Conservation (phyloP, 345 rosid species). For the Camelina sativa region DNA sequence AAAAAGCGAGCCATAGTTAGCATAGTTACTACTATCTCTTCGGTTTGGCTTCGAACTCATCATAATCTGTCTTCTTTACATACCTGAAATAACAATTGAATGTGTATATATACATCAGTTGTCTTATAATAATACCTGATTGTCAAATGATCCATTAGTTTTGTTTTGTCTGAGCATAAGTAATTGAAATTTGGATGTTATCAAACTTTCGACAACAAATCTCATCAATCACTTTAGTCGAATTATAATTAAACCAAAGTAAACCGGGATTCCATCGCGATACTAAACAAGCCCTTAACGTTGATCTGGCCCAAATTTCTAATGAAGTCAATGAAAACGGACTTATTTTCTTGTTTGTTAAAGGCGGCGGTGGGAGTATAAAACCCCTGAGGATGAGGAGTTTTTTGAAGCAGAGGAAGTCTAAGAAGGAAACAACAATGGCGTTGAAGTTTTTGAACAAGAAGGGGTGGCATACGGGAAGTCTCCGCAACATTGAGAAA, state of each 20-base stretch:
- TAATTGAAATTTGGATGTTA: background rate
- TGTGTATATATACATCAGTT: conserved; percentile 16
- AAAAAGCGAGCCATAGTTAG: background rate
- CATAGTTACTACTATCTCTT: conserved; percentile 7
- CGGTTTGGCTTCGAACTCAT: conserved; percentile 18
- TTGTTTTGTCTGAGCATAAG: background rate
- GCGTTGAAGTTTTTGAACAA: conserved; percentile 94
- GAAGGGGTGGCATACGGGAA: conserved; percentile 99
- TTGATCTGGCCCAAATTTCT: background rate
- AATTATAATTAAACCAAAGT: background rate
- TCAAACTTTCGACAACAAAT: background rate
- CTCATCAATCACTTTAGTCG: background rate
- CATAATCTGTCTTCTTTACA: background rate
- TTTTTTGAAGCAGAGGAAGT: background rate
- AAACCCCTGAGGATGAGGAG: conserved; percentile 8
- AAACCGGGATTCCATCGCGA: background rate
- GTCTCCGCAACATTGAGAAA: conserved; percentile 87
- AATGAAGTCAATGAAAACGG: too few relatives aligned
- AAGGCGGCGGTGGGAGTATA: conserved; percentile 5
- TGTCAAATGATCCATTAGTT: conserved; percentile 7
- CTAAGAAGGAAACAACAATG: conserved; percentile 45
- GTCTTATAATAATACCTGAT: conserved; percentile 28
- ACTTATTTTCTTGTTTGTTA: conserved; percentile 8
- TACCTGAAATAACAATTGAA: background rate
- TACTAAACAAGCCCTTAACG: background rate